Conservation (phyloP, 2,329 filamentous ascomycete species). For the Raffaelea ambrosiae region DNA sequence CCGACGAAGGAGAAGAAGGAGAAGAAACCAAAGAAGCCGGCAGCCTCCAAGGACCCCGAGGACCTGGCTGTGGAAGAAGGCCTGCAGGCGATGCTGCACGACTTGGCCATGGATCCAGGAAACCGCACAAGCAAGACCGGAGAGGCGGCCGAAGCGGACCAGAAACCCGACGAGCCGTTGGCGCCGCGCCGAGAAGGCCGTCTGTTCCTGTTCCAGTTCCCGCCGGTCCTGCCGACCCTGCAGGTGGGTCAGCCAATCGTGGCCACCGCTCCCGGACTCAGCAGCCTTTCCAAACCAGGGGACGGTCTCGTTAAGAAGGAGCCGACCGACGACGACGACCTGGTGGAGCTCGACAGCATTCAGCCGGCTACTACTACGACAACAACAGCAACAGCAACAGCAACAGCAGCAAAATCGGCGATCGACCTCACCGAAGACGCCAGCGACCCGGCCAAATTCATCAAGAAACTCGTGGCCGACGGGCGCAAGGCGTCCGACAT, state of each 20-base stretch:
- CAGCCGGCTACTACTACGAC: constrained; percentile 12
- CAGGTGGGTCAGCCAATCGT: constrained; percentile 13
- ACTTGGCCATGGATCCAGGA: constrained; percentile 26
- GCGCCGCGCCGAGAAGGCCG: constrained; percentile 34
- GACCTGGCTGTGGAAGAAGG: constrained; percentile 30
- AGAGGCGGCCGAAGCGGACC: constrained; percentile 18
- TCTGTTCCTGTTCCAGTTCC: constrained; percentile 57
- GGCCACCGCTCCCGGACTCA: background rate
- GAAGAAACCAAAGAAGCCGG: constrained; percentile 17
- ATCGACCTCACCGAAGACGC: no score
- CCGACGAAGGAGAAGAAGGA: constrained; percentile 10
- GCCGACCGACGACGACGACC: constrained; percentile 22
- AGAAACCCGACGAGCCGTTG: background rate
- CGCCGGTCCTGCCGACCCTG: constrained; percentile 52
- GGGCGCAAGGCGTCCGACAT: constrained; percentile 19
- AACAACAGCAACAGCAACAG: constrained; percentile 11
- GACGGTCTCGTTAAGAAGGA: constrained; percentile 30
- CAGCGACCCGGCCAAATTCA: background rate
- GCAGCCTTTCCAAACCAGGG: constrained; percentile 1
- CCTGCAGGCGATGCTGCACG: constrained; percentile 31
- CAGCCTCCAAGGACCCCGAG: constrained; percentile 25
- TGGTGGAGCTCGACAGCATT: constrained; percentile 27
- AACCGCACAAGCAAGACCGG: background rate
- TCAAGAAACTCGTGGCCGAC: constrained; percentile 16
- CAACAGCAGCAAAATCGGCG: background rate